Percentiles rank a stretch among this genome's conserved stretches.
Conservation (phyloP, 2,329 filamentous ascomycete species). For the Knufia fluminis region DNA sequence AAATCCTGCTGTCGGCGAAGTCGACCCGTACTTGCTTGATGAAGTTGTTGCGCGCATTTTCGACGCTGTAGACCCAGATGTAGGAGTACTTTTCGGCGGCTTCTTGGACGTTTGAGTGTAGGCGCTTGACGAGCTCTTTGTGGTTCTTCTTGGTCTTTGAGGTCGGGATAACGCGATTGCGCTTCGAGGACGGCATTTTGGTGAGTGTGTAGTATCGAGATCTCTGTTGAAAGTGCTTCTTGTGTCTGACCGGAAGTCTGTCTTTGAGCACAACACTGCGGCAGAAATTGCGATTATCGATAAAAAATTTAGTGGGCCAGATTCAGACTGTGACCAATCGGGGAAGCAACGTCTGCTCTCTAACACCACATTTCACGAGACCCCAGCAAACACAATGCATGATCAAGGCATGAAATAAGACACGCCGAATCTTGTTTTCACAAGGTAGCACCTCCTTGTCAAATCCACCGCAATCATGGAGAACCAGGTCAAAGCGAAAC, state of each 20-base stretch:
- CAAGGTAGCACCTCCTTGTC: too few species aligned
- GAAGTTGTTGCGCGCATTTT: conserved; percentile 94
- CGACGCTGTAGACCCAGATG: conserved; percentile 86
- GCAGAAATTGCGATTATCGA: neutral
- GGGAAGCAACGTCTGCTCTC: neutral
- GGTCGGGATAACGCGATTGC: conserved; percentile 78
- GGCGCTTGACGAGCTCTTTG: conserved; percentile 76
- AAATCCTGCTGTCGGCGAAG: conserved; percentile 49
- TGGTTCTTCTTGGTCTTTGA: conserved; percentile 82
- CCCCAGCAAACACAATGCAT: too few species aligned
- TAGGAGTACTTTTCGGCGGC: conserved; percentile 76
- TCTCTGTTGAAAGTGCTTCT: neutral
- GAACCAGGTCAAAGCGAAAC: conserved; percentile 16
- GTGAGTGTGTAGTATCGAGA: neutral
- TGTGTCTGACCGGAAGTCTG: neutral
- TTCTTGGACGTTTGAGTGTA: conserved; percentile 82
- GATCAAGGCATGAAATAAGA: neutral
- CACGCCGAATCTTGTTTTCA: neutral
- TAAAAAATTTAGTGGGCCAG: conserved; percentile 1
- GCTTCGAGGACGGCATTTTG: conserved; percentile 90
- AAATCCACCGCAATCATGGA: conserved; percentile 24
- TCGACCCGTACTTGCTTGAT: conserved; percentile 32
- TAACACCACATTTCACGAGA: too few species aligned
- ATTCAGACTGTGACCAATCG: neutral
- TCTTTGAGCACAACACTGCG: neutral